Evolutionary conservation across 441 rosid species (phyloP).

Genomic region (Populus hybrid): DNA sequence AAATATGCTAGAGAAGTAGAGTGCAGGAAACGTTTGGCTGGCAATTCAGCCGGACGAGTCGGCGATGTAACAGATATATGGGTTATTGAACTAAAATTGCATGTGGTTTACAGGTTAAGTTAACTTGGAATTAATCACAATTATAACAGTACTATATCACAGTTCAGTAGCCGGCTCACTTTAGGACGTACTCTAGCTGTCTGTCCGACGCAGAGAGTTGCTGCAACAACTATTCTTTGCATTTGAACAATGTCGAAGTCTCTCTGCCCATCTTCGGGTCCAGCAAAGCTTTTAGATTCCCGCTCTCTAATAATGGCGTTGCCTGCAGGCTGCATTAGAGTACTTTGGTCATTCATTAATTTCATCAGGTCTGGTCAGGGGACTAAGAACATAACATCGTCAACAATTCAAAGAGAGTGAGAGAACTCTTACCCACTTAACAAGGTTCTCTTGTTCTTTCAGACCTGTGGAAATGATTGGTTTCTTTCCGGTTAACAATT

Average conservation of each 20-base stretch:
- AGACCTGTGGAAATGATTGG: slow-evolving; percentile 42
- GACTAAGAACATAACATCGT: background rate
- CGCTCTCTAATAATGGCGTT: slow-evolving; percentile 54
- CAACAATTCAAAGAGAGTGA: background rate
- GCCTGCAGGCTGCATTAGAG: slow-evolving; percentile 47
- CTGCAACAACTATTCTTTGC: slow-evolving; percentile 70
- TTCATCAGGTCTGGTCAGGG: background rate
- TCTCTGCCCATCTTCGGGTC: slow-evolving; percentile 48
- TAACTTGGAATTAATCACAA: background rate
- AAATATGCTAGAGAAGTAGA: background rate
- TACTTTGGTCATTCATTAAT: background rate
- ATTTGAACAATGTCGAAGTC: slow-evolving; percentile 43
- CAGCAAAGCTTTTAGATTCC: slow-evolving; percentile 46
- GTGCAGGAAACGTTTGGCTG: background rate
- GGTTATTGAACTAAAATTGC: background rate
- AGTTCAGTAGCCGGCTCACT: slow-evolving; percentile 47
- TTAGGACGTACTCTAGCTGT: slow-evolving; percentile 73
- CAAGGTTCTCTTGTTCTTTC: slow-evolving; percentile 59
- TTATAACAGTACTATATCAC: background rate
- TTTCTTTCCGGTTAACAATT: slow-evolving; percentile 69
- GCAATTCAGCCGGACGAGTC: background rate
- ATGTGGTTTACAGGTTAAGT: background rate
- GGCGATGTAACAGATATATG: background rate
- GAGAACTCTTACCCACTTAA: slow-evolving; percentile 67
- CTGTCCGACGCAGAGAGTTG: slow-evolving; percentile 59